These are phyloP conservation scores for Naganishia antarctica DNA, from an alignment of 768 basidiomycete genomes.

Conservation along the genomic window DNA sequence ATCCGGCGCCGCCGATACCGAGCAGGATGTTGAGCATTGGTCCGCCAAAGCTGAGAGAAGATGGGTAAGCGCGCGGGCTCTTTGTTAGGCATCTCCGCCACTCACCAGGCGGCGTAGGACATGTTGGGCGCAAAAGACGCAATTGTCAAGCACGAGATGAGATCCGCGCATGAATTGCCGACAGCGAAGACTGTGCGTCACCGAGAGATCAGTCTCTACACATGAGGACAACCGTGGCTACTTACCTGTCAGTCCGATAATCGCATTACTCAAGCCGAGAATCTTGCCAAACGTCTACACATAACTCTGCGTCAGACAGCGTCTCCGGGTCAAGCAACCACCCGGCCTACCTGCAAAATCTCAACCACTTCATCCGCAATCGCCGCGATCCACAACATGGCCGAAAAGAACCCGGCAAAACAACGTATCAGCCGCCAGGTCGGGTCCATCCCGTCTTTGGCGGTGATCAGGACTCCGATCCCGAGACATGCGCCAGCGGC, in stretches of 20 bases:
- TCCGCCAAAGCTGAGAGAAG: slow-evolving; percentile 29
- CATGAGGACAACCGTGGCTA: background rate
- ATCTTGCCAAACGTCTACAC: slow-evolving; percentile 81
- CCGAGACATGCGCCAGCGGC: slow-evolving; percentile 58
- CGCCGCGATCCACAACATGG: slow-evolving; percentile 96
- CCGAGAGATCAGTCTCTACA: background rate
- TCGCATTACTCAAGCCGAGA: slow-evolving; percentile 92
- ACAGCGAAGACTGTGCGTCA: slow-evolving; percentile 67
- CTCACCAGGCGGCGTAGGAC: slow-evolving; percentile 48
- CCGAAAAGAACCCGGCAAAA: slow-evolving; percentile 81
- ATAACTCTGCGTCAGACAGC: background rate
- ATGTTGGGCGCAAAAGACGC: slow-evolving; percentile 56
- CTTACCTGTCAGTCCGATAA: slow-evolving; percentile 80
- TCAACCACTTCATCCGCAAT: slow-evolving; percentile 94
- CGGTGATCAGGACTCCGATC: slow-evolving; percentile 59
- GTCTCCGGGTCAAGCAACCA: background rate
- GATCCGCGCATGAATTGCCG: slow-evolving; percentile 91
- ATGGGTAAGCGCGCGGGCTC: slow-evolving; percentile 5
- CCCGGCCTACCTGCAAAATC: slow-evolving; percentile 66
- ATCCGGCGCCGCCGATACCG: slow-evolving; percentile 86
- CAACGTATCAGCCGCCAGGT: slow-evolving; percentile 67
- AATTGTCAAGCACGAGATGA: slow-evolving; percentile 94
- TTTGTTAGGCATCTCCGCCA: background rate
- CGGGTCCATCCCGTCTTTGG: slow-evolving; percentile 59
- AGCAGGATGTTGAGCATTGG: slow-evolving; percentile 51